Conservation (phyloP, 805 yeast species). For the Komagataella phaffii region DNA sequence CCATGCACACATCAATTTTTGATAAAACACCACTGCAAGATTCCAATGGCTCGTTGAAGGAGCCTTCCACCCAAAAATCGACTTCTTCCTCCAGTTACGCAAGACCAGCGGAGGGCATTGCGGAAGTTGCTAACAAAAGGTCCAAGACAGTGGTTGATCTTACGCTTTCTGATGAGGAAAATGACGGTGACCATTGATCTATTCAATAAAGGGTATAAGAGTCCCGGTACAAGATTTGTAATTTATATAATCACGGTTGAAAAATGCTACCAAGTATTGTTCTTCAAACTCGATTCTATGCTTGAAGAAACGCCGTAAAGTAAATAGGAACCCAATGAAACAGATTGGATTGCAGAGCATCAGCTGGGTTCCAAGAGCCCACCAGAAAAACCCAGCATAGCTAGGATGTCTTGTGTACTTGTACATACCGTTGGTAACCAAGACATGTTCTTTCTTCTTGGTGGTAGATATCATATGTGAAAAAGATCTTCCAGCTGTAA, state of each 20-base stretch:
- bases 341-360: conserved; percentile 55
- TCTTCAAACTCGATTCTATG: conserved; percentile 59
- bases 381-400: conserved; percentile 82
- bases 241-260: conserved; percentile 47
- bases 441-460: conserved; percentile 39
- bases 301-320: conserved; percentile 57
- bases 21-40: background rate
- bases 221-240: conserved; percentile 39
- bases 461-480: conserved; percentile 60
- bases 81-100: background rate
- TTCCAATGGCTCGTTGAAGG: background rate
- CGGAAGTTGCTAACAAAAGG: background rate
- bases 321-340: conserved; percentile 33
- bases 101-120: background rate
- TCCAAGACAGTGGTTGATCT: background rate
- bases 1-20: background rate
- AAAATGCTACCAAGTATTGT: conserved; percentile 44
- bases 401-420: conserved; percentile 69
- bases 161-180: background rate
- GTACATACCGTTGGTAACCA: conserved; percentile 71
- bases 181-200: background rate
- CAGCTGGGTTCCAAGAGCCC: conserved; percentile 84
- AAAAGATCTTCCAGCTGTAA: conserved; percentile 76
- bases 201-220: conserved; percentile 53
- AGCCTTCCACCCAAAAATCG: background rate